Evolutionary conservation across 2,329 filamentous ascomycete genomes (phyloP).

Genomic region (Calycina marina): DNA sequence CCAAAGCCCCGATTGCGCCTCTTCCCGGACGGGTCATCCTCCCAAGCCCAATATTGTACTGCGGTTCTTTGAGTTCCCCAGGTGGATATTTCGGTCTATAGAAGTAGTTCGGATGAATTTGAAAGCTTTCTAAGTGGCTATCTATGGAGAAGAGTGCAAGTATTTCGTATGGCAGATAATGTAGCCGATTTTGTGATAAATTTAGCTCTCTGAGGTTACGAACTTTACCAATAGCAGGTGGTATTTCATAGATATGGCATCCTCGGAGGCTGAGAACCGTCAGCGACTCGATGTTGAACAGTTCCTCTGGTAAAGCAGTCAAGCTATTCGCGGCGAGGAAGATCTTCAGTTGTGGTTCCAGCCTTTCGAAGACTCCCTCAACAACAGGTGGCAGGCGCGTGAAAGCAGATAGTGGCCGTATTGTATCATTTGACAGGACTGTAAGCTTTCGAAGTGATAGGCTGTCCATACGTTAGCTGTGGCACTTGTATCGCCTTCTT

Average conservation of each 20-base stretch:
- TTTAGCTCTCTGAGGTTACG: constrained; percentile 47
- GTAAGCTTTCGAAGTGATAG: constrained; percentile 25
- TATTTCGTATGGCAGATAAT: constrained; percentile 34
- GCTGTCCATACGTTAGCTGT: too few relatives aligned
- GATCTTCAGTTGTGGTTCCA: constrained; percentile 43
- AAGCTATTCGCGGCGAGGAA: constrained; percentile 47
- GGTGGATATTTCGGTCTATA: constrained; percentile 26
- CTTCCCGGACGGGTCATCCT: constrained; percentile 3
- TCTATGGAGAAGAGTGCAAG: constrained; percentile 9
- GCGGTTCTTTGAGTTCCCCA: constrained; percentile 1
- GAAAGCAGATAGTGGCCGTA: constrained; percentile 41
- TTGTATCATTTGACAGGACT: constrained; percentile 38
- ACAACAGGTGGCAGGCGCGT: constrained; percentile 27
- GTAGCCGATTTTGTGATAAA: constrained; percentile 47
- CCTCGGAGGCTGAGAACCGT: constrained; percentile 51
- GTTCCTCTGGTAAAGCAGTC: constrained; percentile 36
- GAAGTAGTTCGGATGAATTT: constrained; percentile 49
- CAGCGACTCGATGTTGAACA: constrained; percentile 47
- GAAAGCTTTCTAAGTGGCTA: constrained; percentile 35
- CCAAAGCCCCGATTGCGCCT: constrained; percentile 1
- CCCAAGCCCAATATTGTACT: too few relatives aligned
- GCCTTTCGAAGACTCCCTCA: constrained; percentile 33
- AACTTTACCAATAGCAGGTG: constrained; percentile 42
- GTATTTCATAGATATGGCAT: constrained; percentile 46
- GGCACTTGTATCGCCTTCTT: too few relatives aligned